phyloP scores from a whole-genome alignment of 192 early-diverging fungal species.

The Gigaspora rosea region DNA sequence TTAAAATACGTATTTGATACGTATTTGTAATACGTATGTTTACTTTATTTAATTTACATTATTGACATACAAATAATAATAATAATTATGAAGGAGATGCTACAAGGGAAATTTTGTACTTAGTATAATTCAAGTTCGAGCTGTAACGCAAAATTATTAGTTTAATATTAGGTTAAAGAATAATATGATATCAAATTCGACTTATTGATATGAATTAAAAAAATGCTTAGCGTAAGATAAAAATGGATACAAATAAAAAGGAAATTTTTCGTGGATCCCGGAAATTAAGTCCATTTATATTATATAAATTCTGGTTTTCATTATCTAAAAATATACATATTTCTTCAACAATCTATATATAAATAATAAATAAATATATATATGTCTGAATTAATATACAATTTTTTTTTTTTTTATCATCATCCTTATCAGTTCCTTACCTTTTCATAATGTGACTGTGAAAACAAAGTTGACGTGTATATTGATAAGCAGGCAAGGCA shows the following conservation, averaged over 20 bases:
- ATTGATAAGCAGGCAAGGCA: slow-evolving; percentile 23
- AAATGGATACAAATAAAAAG: slow-evolving; percentile 36
- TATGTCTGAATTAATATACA: neutral
- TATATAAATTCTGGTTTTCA: slow-evolving; percentile 26
- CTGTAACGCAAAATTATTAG: too few species aligned
- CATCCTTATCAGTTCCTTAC: neutral
- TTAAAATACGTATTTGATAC: too few species aligned
- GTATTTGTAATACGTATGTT: too few species aligned
- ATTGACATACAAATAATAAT: too few species aligned
- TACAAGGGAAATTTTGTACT: too few species aligned
- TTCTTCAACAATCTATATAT: slow-evolving; percentile 27
- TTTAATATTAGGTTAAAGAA: too few species aligned
- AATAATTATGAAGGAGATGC: too few species aligned
- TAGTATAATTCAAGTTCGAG: too few species aligned
- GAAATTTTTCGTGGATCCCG: slow-evolving; percentile 24
- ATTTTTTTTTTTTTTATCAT: neutral
- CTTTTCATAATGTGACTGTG: slow-evolving; percentile 24
- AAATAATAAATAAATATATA: neutral
- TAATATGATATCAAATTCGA: too few species aligned
- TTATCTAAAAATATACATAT: slow-evolving; percentile 34
- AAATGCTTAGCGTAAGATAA: too few species aligned
- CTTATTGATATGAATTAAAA: too few species aligned
- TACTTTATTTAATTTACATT: too few species aligned
- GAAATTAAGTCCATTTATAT: slow-evolving; percentile 28
- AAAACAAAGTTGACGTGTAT: slow-evolving; percentile 26